Percentiles rank a stretch among this genome's conserved stretches.
Evolutionary conservation across 164 flowering plant species (phyloP).

Genomic region (Buxus sempervirens): DNA sequence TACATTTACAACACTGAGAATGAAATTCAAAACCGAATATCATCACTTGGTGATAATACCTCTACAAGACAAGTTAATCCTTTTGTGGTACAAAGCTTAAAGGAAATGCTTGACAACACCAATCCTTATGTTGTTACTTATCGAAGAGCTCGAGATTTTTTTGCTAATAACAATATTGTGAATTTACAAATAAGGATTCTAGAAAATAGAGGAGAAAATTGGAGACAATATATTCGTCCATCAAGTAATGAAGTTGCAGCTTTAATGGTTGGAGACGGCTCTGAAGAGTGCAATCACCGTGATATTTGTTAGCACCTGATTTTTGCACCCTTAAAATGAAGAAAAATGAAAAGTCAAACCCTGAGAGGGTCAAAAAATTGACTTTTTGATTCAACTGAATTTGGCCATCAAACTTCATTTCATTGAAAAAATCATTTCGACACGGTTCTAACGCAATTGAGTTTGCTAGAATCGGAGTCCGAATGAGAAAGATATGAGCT

Average conservation of each 20-base stretch:
- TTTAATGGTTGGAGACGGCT: background rate
- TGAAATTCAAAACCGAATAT: constrained; percentile 8
- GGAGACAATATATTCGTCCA: constrained; percentile 9
- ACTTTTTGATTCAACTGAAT: too few species aligned
- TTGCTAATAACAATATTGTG: background rate
- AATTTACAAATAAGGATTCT: background rate
- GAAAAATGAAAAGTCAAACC: too few species aligned
- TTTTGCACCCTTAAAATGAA: too few species aligned
- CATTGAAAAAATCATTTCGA: too few species aligned
- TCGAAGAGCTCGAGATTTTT: background rate
- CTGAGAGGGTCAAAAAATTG: too few species aligned
- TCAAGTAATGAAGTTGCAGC: constrained; percentile 1
- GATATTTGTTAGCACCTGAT: too few species aligned
- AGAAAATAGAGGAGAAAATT: background rate
- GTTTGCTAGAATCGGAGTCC: too few species aligned
- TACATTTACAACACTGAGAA: constrained; percentile 11
- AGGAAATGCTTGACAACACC: constrained; percentile 2
- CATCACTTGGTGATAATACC: background rate
- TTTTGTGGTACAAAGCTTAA: background rate
- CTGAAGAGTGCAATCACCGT: background rate
- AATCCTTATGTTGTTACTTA: background rate
- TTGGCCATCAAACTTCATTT: too few species aligned
- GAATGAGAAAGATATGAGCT: too few species aligned
- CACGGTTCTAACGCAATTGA: too few species aligned
- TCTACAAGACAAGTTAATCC: background rate